A percentile compares a stretch with the other conserved stretches of the same genome.
These are phyloP conservation scores for Rhizoclosmatium globosum DNA, from an alignment of 192 early-diverging fungal species.

Conservation along the genomic window DNA sequence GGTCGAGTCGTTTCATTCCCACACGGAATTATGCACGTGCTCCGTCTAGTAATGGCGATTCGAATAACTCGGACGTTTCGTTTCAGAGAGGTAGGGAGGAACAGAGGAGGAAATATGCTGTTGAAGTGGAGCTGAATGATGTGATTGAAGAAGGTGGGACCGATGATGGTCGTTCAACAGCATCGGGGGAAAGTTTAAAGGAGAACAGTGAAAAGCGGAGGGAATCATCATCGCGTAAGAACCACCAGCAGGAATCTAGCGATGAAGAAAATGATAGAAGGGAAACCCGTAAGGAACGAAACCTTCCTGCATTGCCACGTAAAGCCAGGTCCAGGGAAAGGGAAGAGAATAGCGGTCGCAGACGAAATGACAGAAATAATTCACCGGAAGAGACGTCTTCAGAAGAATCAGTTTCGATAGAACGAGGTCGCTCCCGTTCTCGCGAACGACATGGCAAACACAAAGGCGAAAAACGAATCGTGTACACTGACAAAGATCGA, in stretches of 20 bases:
- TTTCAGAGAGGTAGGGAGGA: neutral
- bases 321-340: neutral
- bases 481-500: slow-evolving; percentile 1
- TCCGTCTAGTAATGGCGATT: neutral
- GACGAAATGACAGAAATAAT: too few relatives aligned
- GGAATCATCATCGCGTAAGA: too few relatives aligned
- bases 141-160: slow-evolving; percentile 9
- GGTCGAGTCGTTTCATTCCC: too few relatives aligned
- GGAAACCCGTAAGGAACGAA: neutral
- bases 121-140: neutral
- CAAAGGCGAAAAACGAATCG: too few relatives aligned
- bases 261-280: neutral
- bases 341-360: too few relatives aligned
- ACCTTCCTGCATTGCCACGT: neutral
- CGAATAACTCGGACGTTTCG: neutral
- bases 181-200: neutral
- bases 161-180: neutral
- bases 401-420: too few relatives aligned
- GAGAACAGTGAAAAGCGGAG: neutral
- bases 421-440: too few relatives aligned
- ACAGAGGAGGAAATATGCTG: neutral
- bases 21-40: neutral
- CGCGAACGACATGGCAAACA: too few relatives aligned
- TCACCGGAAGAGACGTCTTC: too few relatives aligned
- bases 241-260: neutral